Conservation (phyloP, 306 rosid genomes). For the Mimosa bimucronata region DNA sequence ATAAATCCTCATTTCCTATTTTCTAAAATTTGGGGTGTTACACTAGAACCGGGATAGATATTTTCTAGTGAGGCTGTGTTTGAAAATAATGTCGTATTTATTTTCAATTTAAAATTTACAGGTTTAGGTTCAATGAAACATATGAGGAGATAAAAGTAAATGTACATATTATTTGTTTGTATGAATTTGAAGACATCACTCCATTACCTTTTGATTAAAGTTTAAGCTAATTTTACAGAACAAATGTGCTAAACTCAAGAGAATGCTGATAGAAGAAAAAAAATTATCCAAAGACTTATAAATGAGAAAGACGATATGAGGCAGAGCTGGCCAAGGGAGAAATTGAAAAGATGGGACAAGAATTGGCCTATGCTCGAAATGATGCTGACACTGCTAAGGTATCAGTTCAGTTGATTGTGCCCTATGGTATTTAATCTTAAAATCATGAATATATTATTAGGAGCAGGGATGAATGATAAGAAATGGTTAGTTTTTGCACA, state of each 20-base stretch:
- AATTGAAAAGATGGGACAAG: neutral
- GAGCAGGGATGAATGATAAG: neutral
- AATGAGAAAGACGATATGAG: neutral
- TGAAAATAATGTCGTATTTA: neutral
- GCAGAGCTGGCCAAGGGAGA: neutral
- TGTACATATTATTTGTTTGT: neutral
- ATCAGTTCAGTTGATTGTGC: neutral
- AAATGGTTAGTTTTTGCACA: neutral
- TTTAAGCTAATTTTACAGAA: neutral
- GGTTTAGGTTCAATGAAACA: neutral
- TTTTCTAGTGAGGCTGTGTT: neutral
- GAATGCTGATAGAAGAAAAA: neutral
- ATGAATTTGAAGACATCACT: neutral
- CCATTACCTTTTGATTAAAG: neutral
- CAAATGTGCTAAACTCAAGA: neutral
- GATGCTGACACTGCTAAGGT: neutral
- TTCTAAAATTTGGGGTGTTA: too few species aligned
- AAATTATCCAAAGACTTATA: neutral
- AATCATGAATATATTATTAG: neutral
- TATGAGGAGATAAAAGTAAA: too few species aligned
- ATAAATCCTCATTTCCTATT: too few species aligned
- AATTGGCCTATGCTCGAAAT: neutral
- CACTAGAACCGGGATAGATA: too few species aligned
- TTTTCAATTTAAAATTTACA: neutral
- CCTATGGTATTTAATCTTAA: neutral